Percentiles rank a stretch among this genome's conserved stretches.
Conservation (phyloP, 2,329 filamentous ascomycete genomes). For the Aspergillus fumigatus region DNA sequence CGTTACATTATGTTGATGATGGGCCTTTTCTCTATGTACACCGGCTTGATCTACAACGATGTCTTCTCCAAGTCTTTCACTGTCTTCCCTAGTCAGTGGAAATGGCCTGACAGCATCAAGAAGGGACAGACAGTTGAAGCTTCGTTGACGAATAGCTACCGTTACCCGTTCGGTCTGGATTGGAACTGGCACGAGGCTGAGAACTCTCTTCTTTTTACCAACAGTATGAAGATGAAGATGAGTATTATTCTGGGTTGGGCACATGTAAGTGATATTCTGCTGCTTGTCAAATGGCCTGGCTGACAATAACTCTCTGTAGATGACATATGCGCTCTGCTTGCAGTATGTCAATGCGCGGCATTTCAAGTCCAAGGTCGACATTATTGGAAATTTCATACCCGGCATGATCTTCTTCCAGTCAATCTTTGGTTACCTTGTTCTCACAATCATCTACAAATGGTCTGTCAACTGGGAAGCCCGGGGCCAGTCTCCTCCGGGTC, state of each 20-base stretch:
- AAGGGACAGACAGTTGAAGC: slow-evolving; percentile 62
- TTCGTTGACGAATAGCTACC: slow-evolving; percentile 66
- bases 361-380: slow-evolving; percentile 91
- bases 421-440: slow-evolving; percentile 93
- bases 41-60: slow-evolving; percentile 96
- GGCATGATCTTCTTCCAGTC: slow-evolving; percentile 99
- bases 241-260: slow-evolving; percentile 95
- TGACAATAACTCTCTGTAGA: slow-evolving; percentile 41
- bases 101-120: slow-evolving; percentile 69
- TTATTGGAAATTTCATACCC: slow-evolving; percentile 95
- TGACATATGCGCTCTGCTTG: slow-evolving; percentile 96
- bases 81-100: slow-evolving; percentile 84
- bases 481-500: slow-evolving; percentile 68
- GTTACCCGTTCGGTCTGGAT: slow-evolving; percentile 93
- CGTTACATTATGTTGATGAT: slow-evolving; percentile 98
- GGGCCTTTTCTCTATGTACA: slow-evolving; percentile 95
- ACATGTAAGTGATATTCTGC: slow-evolving; percentile 49
- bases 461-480: slow-evolving; percentile 75
- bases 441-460: slow-evolving; percentile 98
- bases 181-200: slow-evolving; percentile 96
- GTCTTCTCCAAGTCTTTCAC: slow-evolving; percentile 91
- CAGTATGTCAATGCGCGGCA: slow-evolving; percentile 90
- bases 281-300: not conserved
- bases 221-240: slow-evolving; percentile 99
- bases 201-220: slow-evolving; percentile 90